Evolutionary conservation across 139 green algal species (phyloP), one percentile per base, ranked within the genome.

Genomic region (Asterochloris erici): DNA sequence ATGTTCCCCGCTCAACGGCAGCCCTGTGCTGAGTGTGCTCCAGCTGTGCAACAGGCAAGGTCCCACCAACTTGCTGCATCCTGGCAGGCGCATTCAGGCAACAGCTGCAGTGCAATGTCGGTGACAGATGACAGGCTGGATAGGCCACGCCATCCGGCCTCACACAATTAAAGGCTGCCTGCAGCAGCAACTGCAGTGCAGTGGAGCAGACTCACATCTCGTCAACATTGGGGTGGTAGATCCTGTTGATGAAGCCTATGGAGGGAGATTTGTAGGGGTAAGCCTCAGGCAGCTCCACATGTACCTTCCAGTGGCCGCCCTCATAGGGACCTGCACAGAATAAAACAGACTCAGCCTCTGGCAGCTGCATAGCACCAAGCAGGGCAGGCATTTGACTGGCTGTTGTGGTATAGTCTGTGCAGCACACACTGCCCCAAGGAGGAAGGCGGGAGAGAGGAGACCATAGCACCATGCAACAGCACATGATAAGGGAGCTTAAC

Each of bases 211-310:
- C 91, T 84, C 29, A 95, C 90, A 86, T 92, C 86, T 98, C 95
- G 85, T 99, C 97, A 10, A 99, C 95, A 84, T 99, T 99, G 17
- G 97, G 97, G 84, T 99, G 97, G 88, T 95, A 99, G 64, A 99
- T 98, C 24, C 94, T 90, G 90, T 99, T 99, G 19, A 98, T 92
- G 83, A 99, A 99, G 26, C 96, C 97, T 63, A 99, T 99, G 60
- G 93, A 96, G 0, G 94, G 94, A 1, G 94, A 97, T 85, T 97
- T 97, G 89, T 97, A 97, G n/a, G 93, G 93, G 78, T 94, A 94
- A 14, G 90, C 90, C 14, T 99, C 96, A 29, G 96, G 96, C 17
- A 99, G 90, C 87, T 99, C 97, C 17, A 99, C 97, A 79, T 98
- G 95, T 38, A 99, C 88, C 75, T 92, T 96, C 97, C 97, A 99